Evolutionary conservation across 306 rosid genomes (phyloP), one percentile per base, ranked within the genome.

Genomic region (Spatholobus suberectus): DNA sequence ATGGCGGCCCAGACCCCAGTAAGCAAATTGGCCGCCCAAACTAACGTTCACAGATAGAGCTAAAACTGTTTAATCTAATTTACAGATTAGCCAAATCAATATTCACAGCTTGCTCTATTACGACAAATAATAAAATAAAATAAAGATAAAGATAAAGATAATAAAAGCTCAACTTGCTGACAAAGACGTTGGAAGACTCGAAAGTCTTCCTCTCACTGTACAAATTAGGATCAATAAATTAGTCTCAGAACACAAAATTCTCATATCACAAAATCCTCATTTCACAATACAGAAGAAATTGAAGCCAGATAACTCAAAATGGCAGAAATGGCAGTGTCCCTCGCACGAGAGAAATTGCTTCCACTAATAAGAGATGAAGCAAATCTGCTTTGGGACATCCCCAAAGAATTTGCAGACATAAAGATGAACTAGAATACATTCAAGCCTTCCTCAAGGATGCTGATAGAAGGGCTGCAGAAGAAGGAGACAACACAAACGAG

Each of bases 251-350:
- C 57, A 15, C 57, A 17, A 49, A 49, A 49, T 49, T 2, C 57
- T 49, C 21, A 49, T 49, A 17, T 49, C 23, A 49, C 21, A 49
- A 49, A 49, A 49, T 49, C 4, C 57, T 49, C 21, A 49, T 49
- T 5, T 49, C 23, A 49, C 21, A 49, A 49, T 5, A 4, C 8
- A 49, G 8, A 21, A 12, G 5, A 55, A 55, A 55, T 9, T 11
- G 6, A 17, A 52, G 23, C 0, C 20, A 55, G 12, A 13, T 55
- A 26, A 26, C 37, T 11, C 13, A 49, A 29, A n/a, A 80, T 76
- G 75, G 79, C 68, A 8, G 79, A 74, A 34, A 21, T n/a, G 5
- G 79, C 68, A 11, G 21, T 74, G 24, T 74, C 63, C 3, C 21
- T 74, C 1, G 49, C 32, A n/a, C 3, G 37, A 15, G 47, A n/a